A percentile compares a stretch with the other conserved stretches of the same genome.
These are phyloP conservation scores for Bacterosira constricta DNA, from an alignment of 108 stramenopile species.

Conservation along the genomic window DNA sequence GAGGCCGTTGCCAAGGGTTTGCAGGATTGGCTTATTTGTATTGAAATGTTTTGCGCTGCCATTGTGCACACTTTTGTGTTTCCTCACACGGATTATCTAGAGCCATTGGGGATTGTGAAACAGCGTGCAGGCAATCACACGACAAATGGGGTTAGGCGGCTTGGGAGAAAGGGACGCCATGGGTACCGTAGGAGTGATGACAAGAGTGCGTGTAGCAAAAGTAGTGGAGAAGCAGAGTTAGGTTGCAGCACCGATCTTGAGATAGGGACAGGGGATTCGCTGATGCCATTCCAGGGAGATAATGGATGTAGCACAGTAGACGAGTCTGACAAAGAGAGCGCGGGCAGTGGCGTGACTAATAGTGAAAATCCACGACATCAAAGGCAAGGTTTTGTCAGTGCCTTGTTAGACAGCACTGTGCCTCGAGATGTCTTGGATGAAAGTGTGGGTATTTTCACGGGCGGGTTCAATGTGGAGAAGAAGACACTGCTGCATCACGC, in stretches of 20 bases:
- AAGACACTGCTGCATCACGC: conserved; percentile 88
- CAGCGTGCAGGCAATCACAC: conserved; percentile 27
- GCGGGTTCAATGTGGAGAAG: conserved; percentile 82
- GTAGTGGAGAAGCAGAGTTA: conserved; percentile 30
- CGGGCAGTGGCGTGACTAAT: conserved; percentile 10
- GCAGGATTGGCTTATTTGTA: conserved; percentile 97
- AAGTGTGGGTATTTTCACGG: conserved; percentile 84
- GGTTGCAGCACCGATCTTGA: conserved; percentile 32
- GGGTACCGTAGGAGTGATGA: conserved; percentile 48
- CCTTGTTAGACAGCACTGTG: conserved; percentile 80
- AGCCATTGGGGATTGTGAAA: conserved; percentile 63
- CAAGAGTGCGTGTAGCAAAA: conserved; percentile 56
- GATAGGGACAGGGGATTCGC: conserved; percentile 18
- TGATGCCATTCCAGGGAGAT: conserved; percentile 22
- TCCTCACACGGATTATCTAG: conserved; percentile 88
- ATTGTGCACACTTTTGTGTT: conserved; percentile 95
- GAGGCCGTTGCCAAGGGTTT: conserved; percentile 95
- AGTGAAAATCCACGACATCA: conserved; percentile 17
- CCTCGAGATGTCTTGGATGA: conserved; percentile 80
- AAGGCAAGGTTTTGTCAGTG: conserved; percentile 72
- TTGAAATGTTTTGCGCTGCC: conserved; percentile 96
- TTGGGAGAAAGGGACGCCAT: conserved; percentile 41
- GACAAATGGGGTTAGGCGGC: conserved; percentile 31
- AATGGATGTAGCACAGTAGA: conserved; percentile 32
- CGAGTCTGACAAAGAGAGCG: conserved; percentile 30